Percentiles rank a stretch among this genome's conserved stretches.
Evolutionary conservation across 768 basidiomycete species (phyloP).

Genomic region (Xerocomellus chrysenteron): DNA sequence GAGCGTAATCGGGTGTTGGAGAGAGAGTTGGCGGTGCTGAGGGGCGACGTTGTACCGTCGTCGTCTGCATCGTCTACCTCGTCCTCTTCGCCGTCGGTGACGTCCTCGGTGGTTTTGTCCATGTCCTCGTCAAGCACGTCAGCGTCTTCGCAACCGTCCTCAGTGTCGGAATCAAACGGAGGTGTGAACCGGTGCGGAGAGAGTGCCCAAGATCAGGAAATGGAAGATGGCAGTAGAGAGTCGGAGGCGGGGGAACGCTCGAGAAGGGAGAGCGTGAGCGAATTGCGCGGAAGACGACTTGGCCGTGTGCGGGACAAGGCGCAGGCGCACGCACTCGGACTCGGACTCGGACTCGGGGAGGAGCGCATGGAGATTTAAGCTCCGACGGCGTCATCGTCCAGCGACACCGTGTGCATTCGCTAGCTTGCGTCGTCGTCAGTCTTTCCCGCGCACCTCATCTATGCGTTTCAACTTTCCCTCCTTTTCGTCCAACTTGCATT

Average conservation of each 20-base stretch:
- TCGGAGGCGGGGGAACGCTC: constrained; percentile 3
- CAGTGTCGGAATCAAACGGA: neutral
- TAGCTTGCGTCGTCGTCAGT: neutral
- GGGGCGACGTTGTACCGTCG: constrained; percentile 12
- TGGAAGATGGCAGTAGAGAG: constrained; percentile 10
- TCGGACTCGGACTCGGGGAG: constrained; percentile 8
- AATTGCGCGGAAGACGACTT: constrained; percentile 19
- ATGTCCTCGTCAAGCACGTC: constrained; percentile 16
- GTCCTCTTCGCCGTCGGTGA: constrained; percentile 19
- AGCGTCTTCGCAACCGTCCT: constrained; percentile 10
- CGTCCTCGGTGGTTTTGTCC: constrained; percentile 18
- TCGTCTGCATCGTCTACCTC: constrained; percentile 15
- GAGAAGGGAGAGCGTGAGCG: neutral
- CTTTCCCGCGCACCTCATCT: neutral
- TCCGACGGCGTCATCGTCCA: neutral
- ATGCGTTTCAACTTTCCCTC: neutral
- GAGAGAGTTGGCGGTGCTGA: constrained; percentile 26
- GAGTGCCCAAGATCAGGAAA: constrained; percentile 16
- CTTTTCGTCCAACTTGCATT: neutral
- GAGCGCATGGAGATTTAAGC: constrained; percentile 18
- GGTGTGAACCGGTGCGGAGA: neutral
- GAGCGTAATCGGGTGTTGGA: constrained; percentile 53
- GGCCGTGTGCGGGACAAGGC: constrained; percentile 20
- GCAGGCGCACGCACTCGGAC: neutral
- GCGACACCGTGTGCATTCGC: neutral